These are phyloP conservation scores for Pseudonitzschia multiseries DNA, from an alignment of 108 stramenopile genomes.

Conservation along the genomic window DNA sequence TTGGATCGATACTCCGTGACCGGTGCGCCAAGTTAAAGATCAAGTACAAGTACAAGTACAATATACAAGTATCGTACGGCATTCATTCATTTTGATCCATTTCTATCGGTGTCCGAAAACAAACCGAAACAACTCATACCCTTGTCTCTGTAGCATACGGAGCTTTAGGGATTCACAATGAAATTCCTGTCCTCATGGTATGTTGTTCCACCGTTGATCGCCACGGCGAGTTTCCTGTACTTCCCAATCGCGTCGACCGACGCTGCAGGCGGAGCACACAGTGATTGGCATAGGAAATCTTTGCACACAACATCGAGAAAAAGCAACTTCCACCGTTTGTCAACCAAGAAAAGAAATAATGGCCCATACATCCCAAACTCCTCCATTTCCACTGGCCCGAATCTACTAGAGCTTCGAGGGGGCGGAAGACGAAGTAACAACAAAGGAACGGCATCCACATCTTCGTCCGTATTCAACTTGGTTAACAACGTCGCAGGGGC, in stretches of 20 bases:
- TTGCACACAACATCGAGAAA: background rate
- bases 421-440: background rate
- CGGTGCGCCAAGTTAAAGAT: too few relatives aligned
- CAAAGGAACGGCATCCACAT: background rate
- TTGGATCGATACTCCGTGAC: too few relatives aligned
- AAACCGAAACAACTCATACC: too few relatives aligned
- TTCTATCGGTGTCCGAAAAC: too few relatives aligned
- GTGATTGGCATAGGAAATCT: background rate
- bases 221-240: background rate
- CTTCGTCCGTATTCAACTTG: conserved; percentile 58
- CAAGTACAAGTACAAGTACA: too few relatives aligned
- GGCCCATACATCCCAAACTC: too few relatives aligned
- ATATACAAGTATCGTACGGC: too few relatives aligned
- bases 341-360: background rate
- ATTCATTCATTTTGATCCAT: too few relatives aligned
- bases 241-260: background rate
- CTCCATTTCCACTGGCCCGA: background rate
- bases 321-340: background rate
- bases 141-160: too few relatives aligned
- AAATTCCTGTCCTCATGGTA: background rate
- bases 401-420: background rate
- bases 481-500: conserved; percentile 71
- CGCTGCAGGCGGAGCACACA: background rate
- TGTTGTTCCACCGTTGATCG: background rate
- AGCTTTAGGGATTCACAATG: background rate